Evolutionary conservation across 225 moss, liverwort and hornwort species (phyloP), one percentile per base, ranked within the genome.

Genomic region (Polytrichum formosum): DNA sequence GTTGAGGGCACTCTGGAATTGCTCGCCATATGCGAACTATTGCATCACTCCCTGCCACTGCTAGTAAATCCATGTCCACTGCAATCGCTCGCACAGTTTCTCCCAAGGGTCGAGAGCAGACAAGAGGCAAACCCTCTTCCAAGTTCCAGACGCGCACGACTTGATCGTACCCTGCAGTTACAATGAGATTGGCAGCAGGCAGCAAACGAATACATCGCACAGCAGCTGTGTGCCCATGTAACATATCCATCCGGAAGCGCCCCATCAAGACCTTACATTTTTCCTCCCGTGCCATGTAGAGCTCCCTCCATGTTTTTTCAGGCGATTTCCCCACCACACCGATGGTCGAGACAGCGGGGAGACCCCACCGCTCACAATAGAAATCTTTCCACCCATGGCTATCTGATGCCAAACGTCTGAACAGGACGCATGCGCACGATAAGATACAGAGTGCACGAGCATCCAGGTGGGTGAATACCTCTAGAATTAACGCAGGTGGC

Each of bases 311-410:
- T 33, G 92, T 89, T 69, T 85, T 91, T 66, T 77, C 87, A 30
- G 74, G 82, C 70, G 68, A 66, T 46, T 46, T 46, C 1, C 70
- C 56, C 5, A 70, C 72, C 62, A 53, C 69, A 74, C 68, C 77
- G 33, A 64, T 56, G 71, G 67, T 67, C 3, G 89, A 73, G 46
- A 70, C 70, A 1, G 76, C 83, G 6, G 94, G 97, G 19, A 87
- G 84, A 58, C 92, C 97, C 97, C 97, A 98, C 6, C 94, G 92
- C 73, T 98, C 94, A 68, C 92, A 92, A 61, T 98, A 98, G 68
- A 94, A 98, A 54, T 87, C 77, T 78, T 98, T 94, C 97, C 97
- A 98, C n/a, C 97, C 97, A 80, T 94, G 90, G 72, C 97, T 94
- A 66, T 98, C 94, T 4, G 90, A 91, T 17, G 94, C 92, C 46